These are phyloP conservation scores for Penicillium crystallinum DNA, from an alignment of 495 filamentous ascomycete genomes.

Conservation along the genomic window DNA sequence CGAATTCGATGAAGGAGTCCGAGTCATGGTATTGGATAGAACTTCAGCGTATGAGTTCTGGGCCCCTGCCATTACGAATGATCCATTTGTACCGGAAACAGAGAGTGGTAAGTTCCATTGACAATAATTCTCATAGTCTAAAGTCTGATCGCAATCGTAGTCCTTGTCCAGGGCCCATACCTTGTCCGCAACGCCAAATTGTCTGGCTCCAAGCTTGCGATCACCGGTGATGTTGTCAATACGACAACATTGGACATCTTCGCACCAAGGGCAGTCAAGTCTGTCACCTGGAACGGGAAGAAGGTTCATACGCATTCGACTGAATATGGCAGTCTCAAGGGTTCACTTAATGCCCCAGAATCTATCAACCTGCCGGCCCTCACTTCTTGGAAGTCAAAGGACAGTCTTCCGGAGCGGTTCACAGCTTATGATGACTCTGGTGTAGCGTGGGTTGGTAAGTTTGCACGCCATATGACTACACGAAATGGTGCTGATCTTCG, in stretches of 20 bases:
- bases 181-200: slow-evolving; percentile 59
- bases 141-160: slow-evolving; percentile 12
- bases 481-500: slow-evolving; percentile 28
- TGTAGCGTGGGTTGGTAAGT: slow-evolving; percentile 50
- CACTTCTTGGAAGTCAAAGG: slow-evolving; percentile 56
- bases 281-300: slow-evolving; percentile 54
- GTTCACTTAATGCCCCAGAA: slow-evolving; percentile 38
- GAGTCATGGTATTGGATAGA: slow-evolving; percentile 48
- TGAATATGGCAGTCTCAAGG: slow-evolving; percentile 45
- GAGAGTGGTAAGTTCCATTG: slow-evolving; percentile 35
- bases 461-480: background rate
- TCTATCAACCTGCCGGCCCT: slow-evolving; percentile 50
- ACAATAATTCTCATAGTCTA: background rate
- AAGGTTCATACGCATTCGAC: slow-evolving; percentile 31
- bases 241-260: slow-evolving; percentile 59
- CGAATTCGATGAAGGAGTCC: slow-evolving; percentile 36
- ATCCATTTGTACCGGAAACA: slow-evolving; percentile 44
- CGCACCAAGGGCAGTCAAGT: slow-evolving; percentile 43
- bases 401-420: slow-evolving; percentile 64
- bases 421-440: slow-evolving; percentile 55
- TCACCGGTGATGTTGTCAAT: slow-evolving; percentile 61
- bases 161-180: slow-evolving; percentile 58
- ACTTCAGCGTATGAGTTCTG: slow-evolving; percentile 50
- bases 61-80: slow-evolving; percentile 48
- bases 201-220: slow-evolving; percentile 38